Conservation (phyloP, 805 yeast genomes). For the Schwanniomyces sp. region DNA sequence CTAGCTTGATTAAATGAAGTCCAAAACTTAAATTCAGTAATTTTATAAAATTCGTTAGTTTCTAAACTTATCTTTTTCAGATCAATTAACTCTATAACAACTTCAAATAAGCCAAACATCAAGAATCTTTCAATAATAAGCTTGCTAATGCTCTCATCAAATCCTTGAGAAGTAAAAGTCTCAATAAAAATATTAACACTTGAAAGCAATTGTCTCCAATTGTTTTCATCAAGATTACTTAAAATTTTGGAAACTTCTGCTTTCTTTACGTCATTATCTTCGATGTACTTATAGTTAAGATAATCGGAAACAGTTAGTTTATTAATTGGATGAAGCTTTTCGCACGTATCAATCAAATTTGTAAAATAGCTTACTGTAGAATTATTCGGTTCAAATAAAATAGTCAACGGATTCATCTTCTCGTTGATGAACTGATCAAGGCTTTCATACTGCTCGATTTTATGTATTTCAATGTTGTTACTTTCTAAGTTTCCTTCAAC, state of each 20-base stretch:
- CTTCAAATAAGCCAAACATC: slow-evolving; percentile 24
- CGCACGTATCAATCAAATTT: slow-evolving; percentile 26
- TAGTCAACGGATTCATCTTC: slow-evolving; percentile 11
- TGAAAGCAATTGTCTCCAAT: slow-evolving; percentile 18
- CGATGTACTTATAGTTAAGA: slow-evolving; percentile 22
- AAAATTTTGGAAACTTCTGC: slow-evolving; percentile 27
- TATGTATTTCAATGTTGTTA: background rate
- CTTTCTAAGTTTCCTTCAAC: background rate
- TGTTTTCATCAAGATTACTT: slow-evolving; percentile 19
- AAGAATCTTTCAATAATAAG: slow-evolving; percentile 30
- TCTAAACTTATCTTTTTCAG: slow-evolving; percentile 6
- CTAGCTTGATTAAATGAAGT: slow-evolving; percentile 28
- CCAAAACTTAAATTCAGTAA: slow-evolving; percentile 32
- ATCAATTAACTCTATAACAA: slow-evolving; percentile 14
- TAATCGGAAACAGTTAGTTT: slow-evolving; percentile 32
- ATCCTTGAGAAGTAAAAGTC: slow-evolving; percentile 8
- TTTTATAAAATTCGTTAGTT: slow-evolving; percentile 11
- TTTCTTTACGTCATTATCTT: slow-evolving; percentile 10
- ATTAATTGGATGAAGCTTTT: slow-evolving; percentile 32
- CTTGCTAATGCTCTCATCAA: slow-evolving; percentile 13
- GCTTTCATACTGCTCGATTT: background rate
- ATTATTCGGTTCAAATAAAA: slow-evolving; percentile 16
- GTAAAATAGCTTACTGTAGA: slow-evolving; percentile 15
- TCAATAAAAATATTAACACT: slow-evolving; percentile 25
- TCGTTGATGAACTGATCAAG: slow-evolving; percentile 17